Percentiles rank a stretch among this genome's conserved stretches.
Conservation (phyloP, 129 eudicot genomes). For the Tagetes erecta region DNA sequence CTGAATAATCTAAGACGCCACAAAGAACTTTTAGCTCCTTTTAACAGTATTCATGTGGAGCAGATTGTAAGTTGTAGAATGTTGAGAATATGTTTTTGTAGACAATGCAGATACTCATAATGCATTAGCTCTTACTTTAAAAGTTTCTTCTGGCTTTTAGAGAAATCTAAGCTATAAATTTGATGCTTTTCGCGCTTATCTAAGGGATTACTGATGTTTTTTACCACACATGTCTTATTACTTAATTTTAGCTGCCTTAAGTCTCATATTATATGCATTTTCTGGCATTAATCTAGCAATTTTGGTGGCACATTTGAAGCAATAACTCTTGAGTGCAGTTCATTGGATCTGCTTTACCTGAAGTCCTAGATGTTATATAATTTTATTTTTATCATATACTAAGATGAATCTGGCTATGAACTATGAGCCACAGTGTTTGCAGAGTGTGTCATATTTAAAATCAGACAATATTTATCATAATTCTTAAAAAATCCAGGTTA, state of each 20-base stretch:
- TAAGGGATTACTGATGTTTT: conserved; percentile 1
- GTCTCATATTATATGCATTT: neutral
- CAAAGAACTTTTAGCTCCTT: no score
- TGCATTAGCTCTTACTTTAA: no score
- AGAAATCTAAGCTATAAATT: neutral
- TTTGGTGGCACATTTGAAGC: neutral
- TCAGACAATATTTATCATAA: neutral
- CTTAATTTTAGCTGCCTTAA: neutral
- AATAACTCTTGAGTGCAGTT: neutral
- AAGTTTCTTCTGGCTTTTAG: neutral
- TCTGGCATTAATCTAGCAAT: neutral
- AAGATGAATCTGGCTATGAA: conserved; percentile 1
- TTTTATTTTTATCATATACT: conserved; percentile 3
- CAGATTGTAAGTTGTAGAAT: no score
- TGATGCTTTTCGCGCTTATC: neutral
- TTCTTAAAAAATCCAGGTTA: conserved; percentile 44
- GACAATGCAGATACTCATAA: no score
- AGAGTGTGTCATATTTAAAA: neutral
- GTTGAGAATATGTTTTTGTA: no score
- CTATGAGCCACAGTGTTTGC: neutral
- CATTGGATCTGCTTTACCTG: neutral
- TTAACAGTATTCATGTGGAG: no score
- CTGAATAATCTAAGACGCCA: neutral
- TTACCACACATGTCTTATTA: conserved; percentile 5
- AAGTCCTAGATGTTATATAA: neutral